Base-by-base conservation (phyloP, 2,329 filamentous ascomycete species). In the Fragosphaeria purpurea region DNA sequence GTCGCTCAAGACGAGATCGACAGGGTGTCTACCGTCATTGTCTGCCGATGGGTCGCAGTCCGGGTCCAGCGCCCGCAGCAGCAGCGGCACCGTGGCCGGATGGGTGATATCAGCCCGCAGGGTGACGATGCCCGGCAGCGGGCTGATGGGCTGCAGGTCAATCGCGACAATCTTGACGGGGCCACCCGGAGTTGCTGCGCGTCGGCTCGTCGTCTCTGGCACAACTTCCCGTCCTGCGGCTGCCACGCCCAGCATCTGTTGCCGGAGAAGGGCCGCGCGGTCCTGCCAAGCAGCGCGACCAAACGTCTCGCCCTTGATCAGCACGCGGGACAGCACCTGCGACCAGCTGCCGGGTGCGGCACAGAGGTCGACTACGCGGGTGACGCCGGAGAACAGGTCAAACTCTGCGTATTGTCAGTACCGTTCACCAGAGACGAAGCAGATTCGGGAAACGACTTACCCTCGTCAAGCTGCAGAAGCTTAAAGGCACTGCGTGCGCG, bases 261-360 rank as follows among this genome's bases (percentile, higher is more conserved):
- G 74, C 50, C 76, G 72, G 61, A 87, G 72, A 56, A 76, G 75
- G 53, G 82, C 79, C 61, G 91, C 84, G 60, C 85, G 83, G 65
- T 95, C 86, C 64, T 94, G 82, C 89, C 88, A 96, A 51, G 88
- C 86, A 50, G 82, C 74, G 31, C 88, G 78, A 4, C 90, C 90
- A 58, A 96, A 94, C 57, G 83, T 88, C 69, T 97, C 90, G 47
- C 89, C 88, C 67, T 93, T 90, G 66, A 97, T 95, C 51, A 98
- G 71, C 0, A 96, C 86, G 22, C 93, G 81, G 10, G 91, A 97
- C 11, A 98, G 77, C 0, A 98, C 93, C 67, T 98, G 93, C 45
- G 88, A 95, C 93, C 93, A 98, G 62, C 88, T 95, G 33, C 93
- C 93, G 0, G 93, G 93, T 0, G 93, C 93, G 35, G 93, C 93